Conservation (phyloP, 2,329 filamentous ascomycete genomes). For the Orbilia javanica region DNA sequence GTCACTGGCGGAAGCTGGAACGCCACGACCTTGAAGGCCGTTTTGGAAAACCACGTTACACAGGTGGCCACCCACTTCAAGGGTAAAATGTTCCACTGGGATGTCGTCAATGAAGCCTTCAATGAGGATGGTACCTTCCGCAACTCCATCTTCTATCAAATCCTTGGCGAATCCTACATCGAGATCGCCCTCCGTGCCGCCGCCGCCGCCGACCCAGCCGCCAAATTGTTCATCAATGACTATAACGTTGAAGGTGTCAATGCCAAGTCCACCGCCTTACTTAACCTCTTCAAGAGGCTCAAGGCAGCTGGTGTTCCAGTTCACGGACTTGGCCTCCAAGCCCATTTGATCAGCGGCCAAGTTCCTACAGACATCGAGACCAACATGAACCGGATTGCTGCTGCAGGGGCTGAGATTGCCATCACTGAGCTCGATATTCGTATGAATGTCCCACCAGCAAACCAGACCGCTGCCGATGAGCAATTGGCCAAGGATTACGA, state of each 20-base stretch:
- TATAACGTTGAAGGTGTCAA: slow-evolving; percentile 73
- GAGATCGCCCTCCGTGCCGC: slow-evolving; percentile 72
- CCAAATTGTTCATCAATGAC: slow-evolving; percentile 75
- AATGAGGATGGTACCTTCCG: slow-evolving; percentile 69
- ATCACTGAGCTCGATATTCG: slow-evolving; percentile 75
- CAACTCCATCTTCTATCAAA: slow-evolving; percentile 70
- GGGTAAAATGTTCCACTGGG: slow-evolving; percentile 74
- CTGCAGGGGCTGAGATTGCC: slow-evolving; percentile 71
- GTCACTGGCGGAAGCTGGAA: slow-evolving; percentile 60
- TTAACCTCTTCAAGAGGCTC: slow-evolving; percentile 66
- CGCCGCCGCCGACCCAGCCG: slow-evolving; percentile 69
- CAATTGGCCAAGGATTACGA: slow-evolving; percentile 66
- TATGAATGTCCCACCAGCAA: slow-evolving; percentile 68
- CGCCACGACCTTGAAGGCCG: slow-evolving; percentile 68
- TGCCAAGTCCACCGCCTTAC: slow-evolving; percentile 67
- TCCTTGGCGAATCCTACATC: slow-evolving; percentile 72
- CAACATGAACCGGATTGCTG: slow-evolving; percentile 69
- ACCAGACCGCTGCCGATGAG: slow-evolving; percentile 63
- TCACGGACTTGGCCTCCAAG: slow-evolving; percentile 74
- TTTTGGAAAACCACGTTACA: slow-evolving; percentile 73
- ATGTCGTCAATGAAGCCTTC: slow-evolving; percentile 77
- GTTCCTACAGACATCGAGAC: slow-evolving; percentile 52
- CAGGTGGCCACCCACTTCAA: slow-evolving; percentile 72
- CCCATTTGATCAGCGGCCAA: slow-evolving; percentile 72
- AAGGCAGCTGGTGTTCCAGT: slow-evolving; percentile 66